phyloP scores from a whole-genome alignment of 495 filamentous ascomycete species.

The Penicillium lividum region DNA sequence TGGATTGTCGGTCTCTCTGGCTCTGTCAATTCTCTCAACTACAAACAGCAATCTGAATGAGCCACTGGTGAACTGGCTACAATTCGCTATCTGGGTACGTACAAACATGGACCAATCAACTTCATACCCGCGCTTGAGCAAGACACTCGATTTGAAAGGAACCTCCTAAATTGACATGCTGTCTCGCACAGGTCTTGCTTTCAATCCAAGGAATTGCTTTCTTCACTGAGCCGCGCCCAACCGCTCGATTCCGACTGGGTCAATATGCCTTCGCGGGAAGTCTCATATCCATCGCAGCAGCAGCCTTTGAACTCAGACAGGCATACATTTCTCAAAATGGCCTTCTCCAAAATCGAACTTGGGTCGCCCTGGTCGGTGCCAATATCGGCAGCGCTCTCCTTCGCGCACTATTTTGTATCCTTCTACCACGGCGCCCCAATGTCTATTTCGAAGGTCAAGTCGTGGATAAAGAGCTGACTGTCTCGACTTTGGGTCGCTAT shows the following conservation, averaged over 20 bases:
- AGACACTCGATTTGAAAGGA: not conserved
- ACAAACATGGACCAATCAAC: not conserved
- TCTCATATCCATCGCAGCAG: slow-evolving; percentile 19
- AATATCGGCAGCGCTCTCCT: slow-evolving; percentile 29
- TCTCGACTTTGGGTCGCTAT: slow-evolving; percentile 59
- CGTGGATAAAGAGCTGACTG: slow-evolving; percentile 66
- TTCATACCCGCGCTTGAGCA: not conserved
- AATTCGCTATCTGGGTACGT: slow-evolving; percentile 41
- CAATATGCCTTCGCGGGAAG: slow-evolving; percentile 35
- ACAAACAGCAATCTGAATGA: slow-evolving; percentile 7
- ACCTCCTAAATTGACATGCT: not conserved
- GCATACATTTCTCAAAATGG: slow-evolving; percentile 15
- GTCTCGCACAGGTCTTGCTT: slow-evolving; percentile 24
- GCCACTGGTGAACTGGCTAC: slow-evolving; percentile 33
- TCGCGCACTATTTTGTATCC: slow-evolving; percentile 32
- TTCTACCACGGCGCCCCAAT: slow-evolving; percentile 67
- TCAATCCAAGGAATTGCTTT: slow-evolving; percentile 36
- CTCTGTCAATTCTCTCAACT: slow-evolving; percentile 27
- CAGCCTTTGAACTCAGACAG: slow-evolving; percentile 22
- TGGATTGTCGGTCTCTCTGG: slow-evolving; percentile 23
- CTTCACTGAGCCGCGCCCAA: slow-evolving; percentile 35
- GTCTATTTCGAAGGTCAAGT: slow-evolving; percentile 56
- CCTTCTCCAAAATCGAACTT: slow-evolving; percentile 12
- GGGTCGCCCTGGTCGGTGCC: slow-evolving; percentile 20
- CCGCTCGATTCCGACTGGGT: slow-evolving; percentile 31